A percentile compares a stretch with the other conserved stretches of the same genome.
Conservation (phyloP, 306 rosid genomes). For the Cercis canadensis region DNA sequence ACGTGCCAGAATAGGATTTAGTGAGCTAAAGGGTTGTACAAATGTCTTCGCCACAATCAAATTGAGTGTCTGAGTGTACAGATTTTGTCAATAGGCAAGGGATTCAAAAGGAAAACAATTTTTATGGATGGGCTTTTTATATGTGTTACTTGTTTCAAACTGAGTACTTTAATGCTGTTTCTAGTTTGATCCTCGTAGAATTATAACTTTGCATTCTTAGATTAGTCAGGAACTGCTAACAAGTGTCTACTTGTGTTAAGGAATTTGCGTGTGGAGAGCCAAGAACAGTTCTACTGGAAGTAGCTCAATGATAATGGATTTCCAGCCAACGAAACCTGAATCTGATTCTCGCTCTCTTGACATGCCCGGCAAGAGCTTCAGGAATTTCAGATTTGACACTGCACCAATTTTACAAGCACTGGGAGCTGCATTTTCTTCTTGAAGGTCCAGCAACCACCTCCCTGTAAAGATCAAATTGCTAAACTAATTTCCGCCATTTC, state of each 20-base stretch:
- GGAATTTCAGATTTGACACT: slow-evolving; percentile 75
- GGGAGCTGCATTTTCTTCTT: slow-evolving; percentile 69
- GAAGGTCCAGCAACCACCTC: slow-evolving; percentile 36
- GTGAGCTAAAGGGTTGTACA: not conserved
- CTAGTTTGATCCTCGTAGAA: slow-evolving; percentile 3
- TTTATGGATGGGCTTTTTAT: slow-evolving; percentile 4
- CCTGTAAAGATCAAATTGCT: slow-evolving; percentile 48
- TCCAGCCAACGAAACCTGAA: slow-evolving; percentile 65
- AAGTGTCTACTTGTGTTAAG: slow-evolving; percentile 49
- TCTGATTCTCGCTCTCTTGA: slow-evolving; percentile 50
- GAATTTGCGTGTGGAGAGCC: slow-evolving; percentile 81
- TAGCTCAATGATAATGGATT: slow-evolving; percentile 53
- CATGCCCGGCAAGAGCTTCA: slow-evolving; percentile 72
- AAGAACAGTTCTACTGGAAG: slow-evolving; percentile 69
- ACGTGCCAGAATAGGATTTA: not conserved
- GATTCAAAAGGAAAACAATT: slow-evolving; percentile 9
- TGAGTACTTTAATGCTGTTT: slow-evolving; percentile 18
- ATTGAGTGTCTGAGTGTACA: not conserved
- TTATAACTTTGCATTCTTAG: slow-evolving; percentile 12
- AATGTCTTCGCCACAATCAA: not conserved
- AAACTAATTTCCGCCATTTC: slow-evolving; percentile 35
- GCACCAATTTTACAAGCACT: slow-evolving; percentile 71
- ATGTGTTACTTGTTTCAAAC: slow-evolving; percentile 5
- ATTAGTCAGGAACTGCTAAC: slow-evolving; percentile 28
- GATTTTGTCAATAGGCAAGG: not conserved